Evolutionary conservation across 352 stramenopile species (phyloP).

Genomic region (Globisporangium yorkense): DNA sequence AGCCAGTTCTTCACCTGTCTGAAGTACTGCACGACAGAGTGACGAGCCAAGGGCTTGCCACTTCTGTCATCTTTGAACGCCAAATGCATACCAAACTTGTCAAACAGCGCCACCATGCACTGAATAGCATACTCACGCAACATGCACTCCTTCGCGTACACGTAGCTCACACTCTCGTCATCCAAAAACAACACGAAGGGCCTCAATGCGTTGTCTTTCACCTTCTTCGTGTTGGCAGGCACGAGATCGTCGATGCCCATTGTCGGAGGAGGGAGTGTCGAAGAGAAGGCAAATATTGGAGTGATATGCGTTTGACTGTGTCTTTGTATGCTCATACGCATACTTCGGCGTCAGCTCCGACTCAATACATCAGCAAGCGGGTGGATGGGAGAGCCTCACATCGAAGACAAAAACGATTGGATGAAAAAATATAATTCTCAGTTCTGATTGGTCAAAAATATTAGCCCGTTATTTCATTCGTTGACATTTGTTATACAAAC

Average conservation of each 20-base stretch:
- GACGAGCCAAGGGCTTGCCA: neutral
- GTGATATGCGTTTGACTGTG: neutral
- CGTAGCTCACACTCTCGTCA: neutral
- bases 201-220: neutral
- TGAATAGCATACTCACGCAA: neutral
- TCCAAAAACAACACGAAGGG: neutral
- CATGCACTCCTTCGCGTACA: conserved; percentile 5
- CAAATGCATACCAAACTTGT: conserved; percentile 5
- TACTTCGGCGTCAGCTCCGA: neutral
- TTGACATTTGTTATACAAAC: neutral
- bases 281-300: neutral
- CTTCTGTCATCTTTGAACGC: neutral
- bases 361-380: neutral
- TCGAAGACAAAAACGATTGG: too few relatives aligned
- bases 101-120: neutral
- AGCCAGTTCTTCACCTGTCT: neutral
- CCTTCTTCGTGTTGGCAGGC: neutral
- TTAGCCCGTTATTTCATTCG: neutral
- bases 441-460: neutral
- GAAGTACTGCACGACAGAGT: too few relatives aligned
- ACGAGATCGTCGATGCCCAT: neutral
- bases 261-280: neutral
- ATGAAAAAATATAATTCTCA: too few relatives aligned
- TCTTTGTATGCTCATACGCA: neutral
- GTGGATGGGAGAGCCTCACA: neutral